Evolutionary conservation across 208 protist genomes (phyloP), one percentile per base, ranked within the genome.

Genomic region (Trypanosoma congolense): DNA sequence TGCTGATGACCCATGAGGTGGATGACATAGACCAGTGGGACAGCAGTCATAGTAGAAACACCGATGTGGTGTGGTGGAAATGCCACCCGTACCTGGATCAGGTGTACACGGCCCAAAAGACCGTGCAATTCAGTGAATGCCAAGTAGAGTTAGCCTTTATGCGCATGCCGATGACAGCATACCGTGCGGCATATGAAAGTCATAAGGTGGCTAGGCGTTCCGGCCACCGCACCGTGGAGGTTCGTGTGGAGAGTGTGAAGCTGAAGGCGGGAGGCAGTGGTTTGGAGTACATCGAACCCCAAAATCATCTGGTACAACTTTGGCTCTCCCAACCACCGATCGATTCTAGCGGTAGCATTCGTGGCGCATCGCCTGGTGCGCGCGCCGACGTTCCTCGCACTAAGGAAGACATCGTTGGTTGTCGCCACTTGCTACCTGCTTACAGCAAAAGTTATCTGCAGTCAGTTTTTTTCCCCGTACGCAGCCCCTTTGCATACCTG

Each of bases 101-200:
- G n/a, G 24, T 33, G 14, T 24, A 6, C 28, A 53, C 25, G 14
- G 35, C 45, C 1, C 28, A 53, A 4, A 26, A 22, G 16, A 53
- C 36, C 0, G 22, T 61, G 14, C 30, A 52, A 1, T 61, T 42
- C 26, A 45, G 31, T 46, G 21, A 10, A 18, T 35, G 53, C 19
- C 31, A 61, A 12, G 26, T 61, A 26, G 46, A 53, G 24, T 5
- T 61, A 10, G 43, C 30, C 26, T 61, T 61, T 33, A 51, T 21
- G 30, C 28, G 48, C 3, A 51, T 61, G 43, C 24, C 56, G 3
- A 3, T 61, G 0, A 45, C 45, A 18, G 46, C 46, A 22, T 61
- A 61, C 30, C 56, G 56, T 35, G 56, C 51, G 12, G 29, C 45
- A 1, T 4, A 45, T 31, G 45, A 45, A 16, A 53, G 51, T 18